Conservation (phyloP, 2,329 filamentous ascomycete species). For the Xylariaceae sp. region DNA sequence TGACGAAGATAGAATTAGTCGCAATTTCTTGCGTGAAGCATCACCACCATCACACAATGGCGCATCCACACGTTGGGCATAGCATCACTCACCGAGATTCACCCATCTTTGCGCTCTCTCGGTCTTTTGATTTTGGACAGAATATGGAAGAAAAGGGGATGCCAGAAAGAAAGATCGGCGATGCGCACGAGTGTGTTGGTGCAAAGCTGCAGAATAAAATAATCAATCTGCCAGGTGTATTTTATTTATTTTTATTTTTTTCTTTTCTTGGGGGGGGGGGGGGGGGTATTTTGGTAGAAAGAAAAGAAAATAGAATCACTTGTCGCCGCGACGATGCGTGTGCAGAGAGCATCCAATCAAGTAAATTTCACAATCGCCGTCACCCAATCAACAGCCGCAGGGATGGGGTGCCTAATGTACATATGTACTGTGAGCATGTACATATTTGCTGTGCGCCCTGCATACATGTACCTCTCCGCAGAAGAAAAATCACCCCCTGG, state of each 20-base stretch:
- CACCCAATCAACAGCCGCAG: slow-evolving; percentile 21
- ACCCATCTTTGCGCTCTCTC: slow-evolving; percentile 25
- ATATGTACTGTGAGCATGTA: too few species aligned
- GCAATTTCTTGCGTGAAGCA: neutral
- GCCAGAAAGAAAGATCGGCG: neutral
- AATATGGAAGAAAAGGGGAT: neutral
- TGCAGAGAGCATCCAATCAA: neutral
- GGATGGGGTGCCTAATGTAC: neutral
- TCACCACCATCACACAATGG: too few species aligned
- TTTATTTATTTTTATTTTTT: neutral
- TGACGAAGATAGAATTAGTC: slow-evolving; percentile 10
- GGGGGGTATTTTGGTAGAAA: slow-evolving; percentile 7
- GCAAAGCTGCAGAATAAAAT: neutral
- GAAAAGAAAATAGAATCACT: slow-evolving; percentile 20
- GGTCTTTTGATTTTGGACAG: neutral
- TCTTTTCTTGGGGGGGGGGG: slow-evolving; percentile 3
- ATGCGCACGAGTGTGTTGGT: neutral
- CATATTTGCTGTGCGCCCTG: too few species aligned
- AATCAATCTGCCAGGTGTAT: neutral
- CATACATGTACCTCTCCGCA: too few species aligned
- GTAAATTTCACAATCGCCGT: slow-evolving; percentile 19
- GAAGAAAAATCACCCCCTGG: too few species aligned
- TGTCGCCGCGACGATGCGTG: slow-evolving; percentile 19
- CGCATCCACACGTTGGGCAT: neutral
- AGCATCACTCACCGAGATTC: slow-evolving; percentile 30